Evolutionary conservation across 345 rosid genomes (phyloP).

Genomic region (Atalantia buxifolia): DNA sequence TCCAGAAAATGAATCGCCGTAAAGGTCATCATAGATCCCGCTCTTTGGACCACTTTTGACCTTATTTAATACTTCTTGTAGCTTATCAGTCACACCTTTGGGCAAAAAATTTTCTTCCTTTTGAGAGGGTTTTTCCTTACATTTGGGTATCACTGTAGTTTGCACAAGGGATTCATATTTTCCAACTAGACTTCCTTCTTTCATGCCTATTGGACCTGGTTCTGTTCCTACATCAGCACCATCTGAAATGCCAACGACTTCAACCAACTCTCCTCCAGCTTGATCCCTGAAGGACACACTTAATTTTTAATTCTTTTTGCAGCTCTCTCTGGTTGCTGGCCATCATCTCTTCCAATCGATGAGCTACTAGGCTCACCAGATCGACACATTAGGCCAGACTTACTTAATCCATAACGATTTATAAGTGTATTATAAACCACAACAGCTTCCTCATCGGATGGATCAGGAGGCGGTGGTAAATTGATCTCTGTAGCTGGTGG

Average conservation of each 20-base stretch:
- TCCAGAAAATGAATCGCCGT: slow-evolving; percentile 65
- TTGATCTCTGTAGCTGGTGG: slow-evolving; percentile 60
- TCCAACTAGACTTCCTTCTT: slow-evolving; percentile 94
- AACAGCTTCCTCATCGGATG: slow-evolving; percentile 81
- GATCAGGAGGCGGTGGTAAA: slow-evolving; percentile 73
- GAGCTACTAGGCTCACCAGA: slow-evolving; percentile 26
- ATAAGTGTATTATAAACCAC: slow-evolving; percentile 79
- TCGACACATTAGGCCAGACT: slow-evolving; percentile 23
- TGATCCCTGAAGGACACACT: slow-evolving; percentile 80
- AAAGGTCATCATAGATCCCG: slow-evolving; percentile 73
- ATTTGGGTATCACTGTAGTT: slow-evolving; percentile 70
- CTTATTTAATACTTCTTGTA: slow-evolving; percentile 69
- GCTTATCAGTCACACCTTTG: slow-evolving; percentile 63
- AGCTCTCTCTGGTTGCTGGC: slow-evolving; percentile 34
- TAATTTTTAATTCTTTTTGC: slow-evolving; percentile 54
- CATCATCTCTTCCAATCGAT: slow-evolving; percentile 22
- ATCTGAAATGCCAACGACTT: slow-evolving; percentile 91
- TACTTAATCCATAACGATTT: slow-evolving; percentile 68
- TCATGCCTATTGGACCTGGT: slow-evolving; percentile 85
- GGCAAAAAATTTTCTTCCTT: slow-evolving; percentile 45
- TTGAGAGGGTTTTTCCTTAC: slow-evolving; percentile 39
- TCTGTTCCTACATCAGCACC: slow-evolving; percentile 95
- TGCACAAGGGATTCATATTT: slow-evolving; percentile 87
- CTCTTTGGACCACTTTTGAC: slow-evolving; percentile 52
- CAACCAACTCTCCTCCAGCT: slow-evolving; percentile 83